Percentiles rank a stretch among this genome's conserved stretches.
phyloP scores from a whole-genome alignment of 768 basidiomycete genomes.

The Lactarius vividus region DNA sequence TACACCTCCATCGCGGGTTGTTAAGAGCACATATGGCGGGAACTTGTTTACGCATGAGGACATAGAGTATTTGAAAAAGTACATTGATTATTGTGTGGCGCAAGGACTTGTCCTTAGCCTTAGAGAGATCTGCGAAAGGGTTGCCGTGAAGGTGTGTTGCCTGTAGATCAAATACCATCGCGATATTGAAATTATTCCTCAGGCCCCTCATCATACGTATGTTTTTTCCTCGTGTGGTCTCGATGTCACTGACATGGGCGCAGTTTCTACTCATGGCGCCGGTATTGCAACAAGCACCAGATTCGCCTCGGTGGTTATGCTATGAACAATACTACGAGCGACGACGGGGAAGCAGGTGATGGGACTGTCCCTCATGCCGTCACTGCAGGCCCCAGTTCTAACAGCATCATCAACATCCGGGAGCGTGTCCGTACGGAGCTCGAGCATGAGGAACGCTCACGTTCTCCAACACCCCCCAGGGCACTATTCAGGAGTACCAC shows the following conservation, averaged over 20 bases:
- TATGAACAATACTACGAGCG: slow-evolving; percentile 72
- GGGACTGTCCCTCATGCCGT: slow-evolving; percentile 31
- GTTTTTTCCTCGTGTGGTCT: slow-evolving; percentile 28
- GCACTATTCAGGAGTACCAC: slow-evolving; percentile 82
- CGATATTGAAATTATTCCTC: slow-evolving; percentile 4
- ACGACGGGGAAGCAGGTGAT: slow-evolving; percentile 45
- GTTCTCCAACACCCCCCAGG: slow-evolving; percentile 79
- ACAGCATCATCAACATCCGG: slow-evolving; percentile 44
- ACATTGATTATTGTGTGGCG: slow-evolving; percentile 89
- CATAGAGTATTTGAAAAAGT: slow-evolving; percentile 77
- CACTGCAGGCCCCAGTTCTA: slow-evolving; percentile 38
- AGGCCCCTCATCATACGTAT: slow-evolving; percentile 90
- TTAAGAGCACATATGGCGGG: slow-evolving; percentile 88
- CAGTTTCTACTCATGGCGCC: slow-evolving; percentile 88
- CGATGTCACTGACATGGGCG: slow-evolving; percentile 8
- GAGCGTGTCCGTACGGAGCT: slow-evolving; percentile 40
- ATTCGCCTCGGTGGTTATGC: slow-evolving; percentile 83
- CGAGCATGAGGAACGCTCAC: slow-evolving; percentile 43
- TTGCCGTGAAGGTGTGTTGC: slow-evolving; percentile 69
- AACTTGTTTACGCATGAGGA: slow-evolving; percentile 86
- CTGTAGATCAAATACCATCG: neutral
- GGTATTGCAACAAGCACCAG: slow-evolving; percentile 91
- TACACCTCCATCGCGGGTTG: slow-evolving; percentile 76
- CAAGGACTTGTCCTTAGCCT: slow-evolving; percentile 79
- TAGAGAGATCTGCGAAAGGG: slow-evolving; percentile 83